phyloP scores from a whole-genome alignment of 129 eudicot species.

The Saposhnikovia divaricata region DNA sequence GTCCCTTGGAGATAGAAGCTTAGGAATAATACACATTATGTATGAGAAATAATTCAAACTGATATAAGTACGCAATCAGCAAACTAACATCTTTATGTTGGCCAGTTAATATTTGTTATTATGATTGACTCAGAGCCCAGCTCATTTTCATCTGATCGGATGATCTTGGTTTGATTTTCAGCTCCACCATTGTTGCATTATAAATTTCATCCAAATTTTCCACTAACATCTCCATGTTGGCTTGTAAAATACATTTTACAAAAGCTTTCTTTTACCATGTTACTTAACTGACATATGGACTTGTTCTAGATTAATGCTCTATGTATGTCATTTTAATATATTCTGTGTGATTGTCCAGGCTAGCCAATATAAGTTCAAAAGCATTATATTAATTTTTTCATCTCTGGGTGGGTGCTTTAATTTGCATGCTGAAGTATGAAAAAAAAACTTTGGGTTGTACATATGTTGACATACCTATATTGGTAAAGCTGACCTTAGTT shows the following conservation, averaged over 20 bases:
- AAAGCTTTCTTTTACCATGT: neutral
- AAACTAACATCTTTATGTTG: neutral
- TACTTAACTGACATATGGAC: neutral
- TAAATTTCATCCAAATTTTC: neutral
- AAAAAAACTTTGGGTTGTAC: neutral
- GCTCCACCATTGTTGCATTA: neutral
- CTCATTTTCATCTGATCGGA: neutral
- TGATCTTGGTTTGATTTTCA: neutral
- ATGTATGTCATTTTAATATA: neutral
- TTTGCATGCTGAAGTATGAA: neutral
- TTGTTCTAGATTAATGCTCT: neutral
- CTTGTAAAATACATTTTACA: neutral
- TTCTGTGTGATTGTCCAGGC: neutral
- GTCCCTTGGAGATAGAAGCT: neutral
- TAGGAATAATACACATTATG: neutral
- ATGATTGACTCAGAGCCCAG: neutral
- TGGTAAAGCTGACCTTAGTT: neutral
- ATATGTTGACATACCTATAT: neutral
- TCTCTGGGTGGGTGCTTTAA: neutral
- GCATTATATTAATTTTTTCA: neutral
- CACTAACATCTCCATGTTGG: neutral
- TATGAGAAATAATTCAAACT: neutral
- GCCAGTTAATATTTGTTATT: neutral
- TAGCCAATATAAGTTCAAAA: neutral
- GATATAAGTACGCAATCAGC: neutral